A percentile compares a stretch with the other conserved stretches of the same genome.
These are phyloP conservation scores for Phytophthora lateralis DNA, from an alignment of 352 stramenopile genomes.

Conservation along the genomic window DNA sequence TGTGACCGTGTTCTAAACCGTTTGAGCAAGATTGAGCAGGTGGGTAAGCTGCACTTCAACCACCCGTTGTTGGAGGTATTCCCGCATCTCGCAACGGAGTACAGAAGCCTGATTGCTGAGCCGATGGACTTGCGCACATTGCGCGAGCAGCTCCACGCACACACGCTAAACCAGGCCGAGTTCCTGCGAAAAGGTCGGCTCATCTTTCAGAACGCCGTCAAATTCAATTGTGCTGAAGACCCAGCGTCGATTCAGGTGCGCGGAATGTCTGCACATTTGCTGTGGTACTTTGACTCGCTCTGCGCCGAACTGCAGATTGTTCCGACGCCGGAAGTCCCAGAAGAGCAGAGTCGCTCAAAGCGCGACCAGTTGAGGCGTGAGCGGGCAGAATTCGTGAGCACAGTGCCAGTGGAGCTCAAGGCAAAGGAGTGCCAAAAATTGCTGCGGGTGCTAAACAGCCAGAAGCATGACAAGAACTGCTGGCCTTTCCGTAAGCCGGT, in stretches of 20 bases:
- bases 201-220: slow-evolving; percentile 85
- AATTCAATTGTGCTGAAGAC: slow-evolving; percentile 81
- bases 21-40: slow-evolving; percentile 79
- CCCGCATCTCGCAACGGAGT: slow-evolving; percentile 70
- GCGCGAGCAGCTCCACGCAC: slow-evolving; percentile 61
- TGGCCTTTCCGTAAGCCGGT: slow-evolving; percentile 88
- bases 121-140: slow-evolving; percentile 86
- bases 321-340: slow-evolving; percentile 21
- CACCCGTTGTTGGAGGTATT: slow-evolving; percentile 76
- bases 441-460: slow-evolving; percentile 78
- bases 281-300: slow-evolving; percentile 88
- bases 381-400: slow-evolving; percentile 54
- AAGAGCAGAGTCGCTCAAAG: slow-evolving; percentile 37
- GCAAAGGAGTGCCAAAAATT: slow-evolving; percentile 84
- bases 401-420: slow-evolving; percentile 74
- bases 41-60: slow-evolving; percentile 83
- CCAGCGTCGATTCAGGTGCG: slow-evolving; percentile 73
- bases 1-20: slow-evolving; percentile 78
- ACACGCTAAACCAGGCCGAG: slow-evolving; percentile 51
- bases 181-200: slow-evolving; percentile 77
- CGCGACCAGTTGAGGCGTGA: slow-evolving; percentile 58
- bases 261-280: slow-evolving; percentile 79
- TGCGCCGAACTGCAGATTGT: slow-evolving; percentile 67
- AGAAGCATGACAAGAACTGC: slow-evolving; percentile 89
- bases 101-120: slow-evolving; percentile 66